These are phyloP conservation scores for Kalmanozyma brasiliensis DNA, from an alignment of 1,284 basidiomycete genomes.

Conservation along the genomic window DNA sequence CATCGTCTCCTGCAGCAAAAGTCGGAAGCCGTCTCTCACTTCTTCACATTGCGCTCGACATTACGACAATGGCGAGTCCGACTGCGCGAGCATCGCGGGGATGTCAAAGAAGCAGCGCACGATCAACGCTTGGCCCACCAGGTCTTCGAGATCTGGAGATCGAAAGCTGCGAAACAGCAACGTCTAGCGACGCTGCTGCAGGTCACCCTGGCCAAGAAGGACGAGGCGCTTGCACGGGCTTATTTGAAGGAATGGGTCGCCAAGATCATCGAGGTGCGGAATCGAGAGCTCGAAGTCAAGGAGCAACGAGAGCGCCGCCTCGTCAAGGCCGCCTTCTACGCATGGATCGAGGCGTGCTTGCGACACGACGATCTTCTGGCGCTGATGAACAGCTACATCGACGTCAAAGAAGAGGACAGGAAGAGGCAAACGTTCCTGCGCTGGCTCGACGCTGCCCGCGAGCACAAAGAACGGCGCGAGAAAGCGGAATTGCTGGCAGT, in stretches of 20 bases:
- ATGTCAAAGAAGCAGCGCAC: conserved; percentile 11
- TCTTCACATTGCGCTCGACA: conserved; percentile 15
- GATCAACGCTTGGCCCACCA: conserved; percentile 19
- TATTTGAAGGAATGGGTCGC: conserved; percentile 39
- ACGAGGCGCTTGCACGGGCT: conserved; percentile 7
- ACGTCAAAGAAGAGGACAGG: conserved; percentile 48
- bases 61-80: conserved; percentile 23
- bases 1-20: conserved; percentile 16
- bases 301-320: conserved; percentile 31
- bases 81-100: conserved; percentile 18
- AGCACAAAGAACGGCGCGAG: conserved; percentile 19
- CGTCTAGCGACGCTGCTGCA: conserved; percentile 13
- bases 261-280: conserved; percentile 44
- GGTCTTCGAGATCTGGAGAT: conserved; percentile 40
- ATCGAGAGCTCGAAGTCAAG: conserved; percentile 31
- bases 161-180: conserved; percentile 23
- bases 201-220: conserved; percentile 7
- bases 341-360: conserved; percentile 50
- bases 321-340: conserved; percentile 35
- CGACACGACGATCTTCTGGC: conserved; percentile 49
- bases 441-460: conserved; percentile 33
- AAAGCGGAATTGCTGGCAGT: conserved; percentile 12
- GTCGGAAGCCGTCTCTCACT: conserved; percentile 14
- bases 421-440: conserved; percentile 19
- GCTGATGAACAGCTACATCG: conserved; percentile 50